Evolutionary conservation across 108 stramenopile genomes (phyloP).

Genomic region (Stephanodiscus minutulus): DNA sequence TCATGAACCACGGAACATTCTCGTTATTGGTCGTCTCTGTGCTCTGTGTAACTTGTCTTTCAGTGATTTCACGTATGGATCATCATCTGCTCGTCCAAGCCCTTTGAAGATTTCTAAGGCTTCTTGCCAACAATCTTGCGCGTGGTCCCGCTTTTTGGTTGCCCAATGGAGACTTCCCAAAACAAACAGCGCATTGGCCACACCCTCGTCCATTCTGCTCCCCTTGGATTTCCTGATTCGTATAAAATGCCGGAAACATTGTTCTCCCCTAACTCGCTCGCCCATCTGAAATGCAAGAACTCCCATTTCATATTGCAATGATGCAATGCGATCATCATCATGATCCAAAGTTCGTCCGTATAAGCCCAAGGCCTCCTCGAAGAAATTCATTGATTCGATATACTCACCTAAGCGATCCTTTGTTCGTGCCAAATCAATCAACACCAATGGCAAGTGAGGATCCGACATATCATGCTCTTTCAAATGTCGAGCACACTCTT

Average conservation of each 20-base stretch:
- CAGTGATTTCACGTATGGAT: constrained; percentile 40
- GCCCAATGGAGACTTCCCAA: constrained; percentile 47
- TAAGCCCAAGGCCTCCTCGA: constrained; percentile 39
- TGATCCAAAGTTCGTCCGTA: constrained; percentile 34
- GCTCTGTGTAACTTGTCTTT: constrained; percentile 41
- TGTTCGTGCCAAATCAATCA: constrained; percentile 47
- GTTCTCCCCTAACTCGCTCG: constrained; percentile 41
- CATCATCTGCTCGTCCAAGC: constrained; percentile 35
- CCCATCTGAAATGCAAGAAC: constrained; percentile 47
- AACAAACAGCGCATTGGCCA: constrained; percentile 48
- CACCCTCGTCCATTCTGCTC: constrained; percentile 36
- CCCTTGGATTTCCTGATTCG: constrained; percentile 43
- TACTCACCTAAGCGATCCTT: constrained; percentile 45
- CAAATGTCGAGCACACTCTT: constrained; percentile 46
- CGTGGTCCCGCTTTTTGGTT: constrained; percentile 43
- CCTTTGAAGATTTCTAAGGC: constrained; percentile 38
- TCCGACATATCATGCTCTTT: constrained; percentile 44
- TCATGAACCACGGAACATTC: constrained; percentile 36
- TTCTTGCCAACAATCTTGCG: constrained; percentile 38
- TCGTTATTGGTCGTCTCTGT: constrained; percentile 36
- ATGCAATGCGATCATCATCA: constrained; percentile 44
- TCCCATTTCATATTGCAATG: constrained; percentile 48
- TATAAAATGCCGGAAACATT: constrained; percentile 41
- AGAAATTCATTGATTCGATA: constrained; percentile 36
- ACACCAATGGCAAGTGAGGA: constrained; percentile 42